Percentiles rank a stretch among this genome's conserved stretches.
phyloP scores from a whole-genome alignment of 1,139 yeast species.

The Saccharomyces hybrid region DNA sequence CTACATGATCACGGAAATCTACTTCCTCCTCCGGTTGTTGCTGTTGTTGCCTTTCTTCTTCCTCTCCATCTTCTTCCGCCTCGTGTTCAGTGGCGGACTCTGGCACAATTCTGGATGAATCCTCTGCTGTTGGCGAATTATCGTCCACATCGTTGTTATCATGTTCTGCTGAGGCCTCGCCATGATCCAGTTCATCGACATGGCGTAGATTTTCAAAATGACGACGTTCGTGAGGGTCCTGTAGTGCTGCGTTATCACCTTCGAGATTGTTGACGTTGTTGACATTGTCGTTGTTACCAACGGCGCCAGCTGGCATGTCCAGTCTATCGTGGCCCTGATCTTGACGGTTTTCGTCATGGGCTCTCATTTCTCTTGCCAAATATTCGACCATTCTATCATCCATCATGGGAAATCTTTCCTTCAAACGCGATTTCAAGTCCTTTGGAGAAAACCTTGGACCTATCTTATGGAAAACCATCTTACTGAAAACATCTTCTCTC shows the following conservation, averaged over 20 bases:
- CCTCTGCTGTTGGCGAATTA: neutral
- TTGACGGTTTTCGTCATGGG: conserved; percentile 3
- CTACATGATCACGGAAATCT: conserved; percentile 11
- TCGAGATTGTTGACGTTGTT: neutral
- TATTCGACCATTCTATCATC: conserved; percentile 27
- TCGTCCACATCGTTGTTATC: neutral
- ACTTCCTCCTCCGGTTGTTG: conserved; percentile 10
- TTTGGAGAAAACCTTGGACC: conserved; percentile 47
- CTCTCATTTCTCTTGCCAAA: conserved; percentile 24
- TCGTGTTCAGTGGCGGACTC: neutral
- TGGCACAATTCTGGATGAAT: neutral
- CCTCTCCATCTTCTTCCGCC: conserved; percentile 5
- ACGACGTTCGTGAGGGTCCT: neutral
- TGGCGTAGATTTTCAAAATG: neutral
- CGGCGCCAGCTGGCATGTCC: conserved; percentile 2
- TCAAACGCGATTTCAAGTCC: conserved; percentile 23
- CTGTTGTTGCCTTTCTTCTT: conserved; percentile 15
- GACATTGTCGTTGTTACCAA: conserved; percentile 7
- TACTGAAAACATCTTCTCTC: conserved; percentile 57
- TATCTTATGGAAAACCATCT: conserved; percentile 46
- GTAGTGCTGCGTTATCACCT: neutral
- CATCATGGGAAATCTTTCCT: conserved; percentile 27
- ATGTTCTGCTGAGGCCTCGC: neutral
- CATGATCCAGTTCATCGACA: neutral
- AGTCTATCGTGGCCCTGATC: conserved; percentile 1